These are phyloP conservation scores for Entomophthora muscae DNA, from an alignment of 371 early-diverging fungal genomes.

Conservation along the genomic window DNA sequence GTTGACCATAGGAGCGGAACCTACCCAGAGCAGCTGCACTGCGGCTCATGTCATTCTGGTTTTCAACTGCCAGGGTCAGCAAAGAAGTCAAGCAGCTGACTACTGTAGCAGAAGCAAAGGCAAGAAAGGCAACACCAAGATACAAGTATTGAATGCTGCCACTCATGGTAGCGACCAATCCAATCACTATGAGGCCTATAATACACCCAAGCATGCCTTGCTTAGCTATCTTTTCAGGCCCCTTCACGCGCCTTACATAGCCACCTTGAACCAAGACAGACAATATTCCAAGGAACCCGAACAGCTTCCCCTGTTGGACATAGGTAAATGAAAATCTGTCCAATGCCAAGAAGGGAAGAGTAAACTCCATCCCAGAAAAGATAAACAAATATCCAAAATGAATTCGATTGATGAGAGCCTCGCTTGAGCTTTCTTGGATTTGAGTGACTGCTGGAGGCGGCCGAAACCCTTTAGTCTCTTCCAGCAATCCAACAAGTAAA, in stretches of 20 bases:
- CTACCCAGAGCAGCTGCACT: conserved; percentile 64
- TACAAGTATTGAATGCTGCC: conserved; percentile 13
- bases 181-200: conserved; percentile 43
- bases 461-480: conserved; percentile 52
- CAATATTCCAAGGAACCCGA: conserved; percentile 74
- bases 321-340: conserved; percentile 72
- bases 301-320: conserved; percentile 74
- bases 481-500: conserved; percentile 49
- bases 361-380: conserved; percentile 95
- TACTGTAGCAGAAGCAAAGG: conserved; percentile 84
- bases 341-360: conserved; percentile 86
- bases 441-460: conserved; percentile 11
- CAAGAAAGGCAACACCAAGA: conserved; percentile 52
- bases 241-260: conserved; percentile 65
- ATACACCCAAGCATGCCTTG: conserved; percentile 64
- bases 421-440: conserved; percentile 9
- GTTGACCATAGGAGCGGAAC: conserved; percentile 79
- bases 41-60: neutral
- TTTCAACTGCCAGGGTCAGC: conserved; percentile 14
- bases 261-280: conserved; percentile 84
- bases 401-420: conserved; percentile 15
- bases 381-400: conserved; percentile 80
- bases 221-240: conserved; percentile 47
- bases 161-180: conserved; percentile 17
- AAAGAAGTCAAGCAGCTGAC: conserved; percentile 70